Percentiles rank a stretch among this genome's conserved stretches.
Conservation (phyloP, 129 eudicot species). For the Silybum marianum region DNA sequence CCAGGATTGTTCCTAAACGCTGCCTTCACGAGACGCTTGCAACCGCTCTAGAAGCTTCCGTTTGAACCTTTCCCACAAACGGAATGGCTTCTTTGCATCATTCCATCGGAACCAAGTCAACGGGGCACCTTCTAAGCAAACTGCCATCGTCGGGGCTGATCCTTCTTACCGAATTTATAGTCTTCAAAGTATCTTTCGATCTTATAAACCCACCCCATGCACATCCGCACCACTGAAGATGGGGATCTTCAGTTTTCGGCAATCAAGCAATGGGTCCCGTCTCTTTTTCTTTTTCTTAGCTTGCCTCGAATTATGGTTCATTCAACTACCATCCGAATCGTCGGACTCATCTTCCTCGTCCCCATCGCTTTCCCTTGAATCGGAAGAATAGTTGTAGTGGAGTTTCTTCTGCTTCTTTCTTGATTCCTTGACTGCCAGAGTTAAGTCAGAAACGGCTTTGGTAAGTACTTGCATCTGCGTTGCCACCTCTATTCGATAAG, state of each 20-base stretch:
- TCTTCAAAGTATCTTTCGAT: not conserved
- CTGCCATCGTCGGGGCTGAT: not conserved
- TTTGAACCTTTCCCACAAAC: not conserved
- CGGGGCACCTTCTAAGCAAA: constrained; percentile 2
- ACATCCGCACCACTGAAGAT: not conserved
- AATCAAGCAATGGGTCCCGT: too few species aligned
- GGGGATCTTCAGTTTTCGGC: too few species aligned
- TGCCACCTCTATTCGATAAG: not conserved
- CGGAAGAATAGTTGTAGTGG: not conserved
- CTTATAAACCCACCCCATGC: not conserved
- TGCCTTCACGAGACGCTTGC: too few species aligned
- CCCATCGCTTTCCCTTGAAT: not conserved
- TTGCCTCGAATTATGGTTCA: not conserved
- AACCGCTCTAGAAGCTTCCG: not conserved
- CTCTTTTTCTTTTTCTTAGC: not conserved
- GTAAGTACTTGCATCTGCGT: not conserved
- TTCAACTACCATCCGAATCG: not conserved
- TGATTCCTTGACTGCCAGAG: not conserved
- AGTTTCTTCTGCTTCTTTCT: not conserved
- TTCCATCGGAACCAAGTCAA: not conserved
- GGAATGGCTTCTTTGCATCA: not conserved
- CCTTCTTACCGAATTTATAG: not conserved
- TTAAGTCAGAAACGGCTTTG: not conserved
- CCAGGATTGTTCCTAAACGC: too few species aligned
- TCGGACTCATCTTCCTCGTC: not conserved